Evolutionary conservation across 2,329 filamentous ascomycete species (phyloP).

Genomic region (Ustulina deusta): DNA sequence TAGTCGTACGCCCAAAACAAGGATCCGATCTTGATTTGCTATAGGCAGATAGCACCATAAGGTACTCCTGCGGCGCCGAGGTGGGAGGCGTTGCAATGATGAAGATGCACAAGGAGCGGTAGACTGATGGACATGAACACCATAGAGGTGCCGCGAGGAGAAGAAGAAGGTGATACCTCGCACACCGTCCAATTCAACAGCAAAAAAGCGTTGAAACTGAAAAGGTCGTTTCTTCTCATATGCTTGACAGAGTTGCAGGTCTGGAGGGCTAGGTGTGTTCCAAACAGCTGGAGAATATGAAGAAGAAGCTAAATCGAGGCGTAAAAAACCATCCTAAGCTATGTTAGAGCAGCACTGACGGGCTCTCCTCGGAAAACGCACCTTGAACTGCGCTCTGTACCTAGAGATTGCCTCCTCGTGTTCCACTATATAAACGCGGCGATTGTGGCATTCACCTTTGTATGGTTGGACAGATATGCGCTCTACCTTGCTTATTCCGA

Average conservation of each 20-base stretch:
- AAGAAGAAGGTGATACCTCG: constrained; percentile 34
- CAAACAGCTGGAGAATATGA: constrained; percentile 17
- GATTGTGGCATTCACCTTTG: constrained; percentile 17
- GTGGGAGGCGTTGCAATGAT: constrained; percentile 17
- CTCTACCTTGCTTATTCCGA: constrained; percentile 29
- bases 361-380: neutral
- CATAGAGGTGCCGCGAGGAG: constrained; percentile 15
- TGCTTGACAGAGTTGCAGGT: constrained; percentile 20
- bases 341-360: neutral
- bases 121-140: constrained; percentile 27
- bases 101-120: constrained; percentile 8
- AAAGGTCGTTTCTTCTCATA: constrained; percentile 12
- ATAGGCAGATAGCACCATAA: constrained; percentile 34
- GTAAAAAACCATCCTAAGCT: constrained; percentile 16
- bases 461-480: constrained; percentile 16
- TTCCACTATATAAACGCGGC: constrained; percentile 25
- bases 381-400: constrained; percentile 25
- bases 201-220: constrained; percentile 23
- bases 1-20: constrained; percentile 20
- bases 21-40: constrained; percentile 18
- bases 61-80: constrained; percentile 7
- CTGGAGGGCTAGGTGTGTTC: constrained; percentile 31
- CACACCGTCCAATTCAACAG: constrained; percentile 22
- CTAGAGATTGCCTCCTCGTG: constrained; percentile 18
- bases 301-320: constrained; percentile 25